These are phyloP conservation scores for Colletotrichum aenigma DNA, from an alignment of 2,329 filamentous ascomycete species.

Conservation along the genomic window DNA sequence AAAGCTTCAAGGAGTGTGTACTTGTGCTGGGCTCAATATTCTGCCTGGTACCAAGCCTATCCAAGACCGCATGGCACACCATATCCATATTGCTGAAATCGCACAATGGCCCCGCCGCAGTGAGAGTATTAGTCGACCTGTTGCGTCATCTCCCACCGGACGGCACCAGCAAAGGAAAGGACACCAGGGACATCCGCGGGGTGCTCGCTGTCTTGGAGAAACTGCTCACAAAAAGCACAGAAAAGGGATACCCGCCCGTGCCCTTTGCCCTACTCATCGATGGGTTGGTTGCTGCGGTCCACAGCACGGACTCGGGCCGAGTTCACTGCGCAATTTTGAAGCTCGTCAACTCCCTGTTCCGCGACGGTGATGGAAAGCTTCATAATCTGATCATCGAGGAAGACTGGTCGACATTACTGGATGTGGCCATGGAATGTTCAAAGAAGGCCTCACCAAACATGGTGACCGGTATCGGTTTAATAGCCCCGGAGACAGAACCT, in stretches of 20 bases:
- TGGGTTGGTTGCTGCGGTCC: conserved; percentile 57
- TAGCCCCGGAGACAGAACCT: conserved; percentile 28
- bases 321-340: conserved; percentile 53
- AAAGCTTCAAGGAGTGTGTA: conserved; percentile 68
- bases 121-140: conserved; percentile 68
- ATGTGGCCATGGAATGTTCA: conserved; percentile 62
- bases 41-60: conserved; percentile 64
- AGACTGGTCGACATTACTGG: conserved; percentile 67
- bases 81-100: conserved; percentile 74
- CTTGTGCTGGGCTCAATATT: conserved; percentile 76
- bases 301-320: conserved; percentile 46
- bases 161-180: conserved; percentile 51
- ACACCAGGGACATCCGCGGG: conserved; percentile 64
- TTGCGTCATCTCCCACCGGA: conserved; percentile 53
- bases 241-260: conserved; percentile 64
- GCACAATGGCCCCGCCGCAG: conserved; percentile 73
- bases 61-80: conserved; percentile 71
- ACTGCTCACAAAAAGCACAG: conserved; percentile 62
- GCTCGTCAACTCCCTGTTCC: conserved; percentile 61
- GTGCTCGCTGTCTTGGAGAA: conserved; percentile 68
- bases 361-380: conserved; percentile 54
- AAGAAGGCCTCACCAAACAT: conserved; percentile 28
- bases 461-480: conserved; percentile 10
- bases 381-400: conserved; percentile 65
- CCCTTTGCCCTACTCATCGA: conserved; percentile 64